These are phyloP conservation scores for Hymenoscyphus scutula DNA, from an alignment of 2,329 filamentous ascomycete species.

Conservation along the genomic window DNA sequence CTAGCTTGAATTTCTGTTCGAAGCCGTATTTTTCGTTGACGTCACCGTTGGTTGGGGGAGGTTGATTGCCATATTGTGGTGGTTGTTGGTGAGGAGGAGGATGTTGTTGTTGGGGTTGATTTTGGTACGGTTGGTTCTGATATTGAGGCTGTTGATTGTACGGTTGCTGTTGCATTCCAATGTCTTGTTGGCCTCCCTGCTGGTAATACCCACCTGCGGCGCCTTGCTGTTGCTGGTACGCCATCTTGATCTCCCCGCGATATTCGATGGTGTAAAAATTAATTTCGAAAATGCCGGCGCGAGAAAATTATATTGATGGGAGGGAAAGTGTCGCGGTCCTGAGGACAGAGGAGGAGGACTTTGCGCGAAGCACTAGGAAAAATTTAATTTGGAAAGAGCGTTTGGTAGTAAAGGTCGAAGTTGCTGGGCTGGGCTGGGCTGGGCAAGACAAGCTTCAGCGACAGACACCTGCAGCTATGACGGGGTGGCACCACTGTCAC, in stretches of 20 bases:
- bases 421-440: background rate
- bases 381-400: background rate
- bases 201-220: conserved; percentile 29
- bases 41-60: conserved; percentile 3
- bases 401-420: background rate
- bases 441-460: background rate
- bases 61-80: conserved; percentile 25
- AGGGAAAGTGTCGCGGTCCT: background rate
- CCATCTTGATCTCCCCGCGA: conserved; percentile 20
- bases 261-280: background rate
- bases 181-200: conserved; percentile 19
- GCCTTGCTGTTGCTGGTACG: conserved; percentile 29
- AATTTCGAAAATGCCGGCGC: background rate
- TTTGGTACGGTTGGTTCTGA: conserved; percentile 14
- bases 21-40: conserved; percentile 46
- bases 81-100: conserved; percentile 20
- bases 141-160: conserved; percentile 13
- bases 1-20: conserved; percentile 77
- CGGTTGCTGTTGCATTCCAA: conserved; percentile 16
- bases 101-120: conserved; percentile 11
- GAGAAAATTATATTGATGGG: conserved; percentile 1
- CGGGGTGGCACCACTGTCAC: background rate
- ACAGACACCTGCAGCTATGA: background rate
- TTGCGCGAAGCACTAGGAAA: background rate
- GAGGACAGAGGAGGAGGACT: background rate